phyloP scores from a whole-genome alignment of 805 yeast species.

The Kazachstania psychrophila region DNA sequence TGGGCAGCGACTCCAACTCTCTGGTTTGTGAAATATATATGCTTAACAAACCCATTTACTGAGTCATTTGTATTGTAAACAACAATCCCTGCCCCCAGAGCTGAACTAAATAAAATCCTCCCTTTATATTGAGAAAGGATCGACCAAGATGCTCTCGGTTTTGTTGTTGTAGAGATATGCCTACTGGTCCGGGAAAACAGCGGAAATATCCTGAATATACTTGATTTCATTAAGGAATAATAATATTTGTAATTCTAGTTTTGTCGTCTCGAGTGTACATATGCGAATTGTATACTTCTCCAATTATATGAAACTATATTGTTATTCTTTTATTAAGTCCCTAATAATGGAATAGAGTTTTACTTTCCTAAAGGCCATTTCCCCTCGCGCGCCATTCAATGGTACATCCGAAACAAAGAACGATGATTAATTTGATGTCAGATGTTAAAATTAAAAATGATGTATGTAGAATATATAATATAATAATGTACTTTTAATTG shows the following conservation, averaged over 20 bases:
- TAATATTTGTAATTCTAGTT: no score
- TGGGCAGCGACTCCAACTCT: constrained; percentile 54
- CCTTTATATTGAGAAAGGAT: background rate
- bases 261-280: no score
- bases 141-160: background rate
- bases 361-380: background rate
- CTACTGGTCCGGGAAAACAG: background rate
- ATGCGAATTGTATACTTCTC: no score
- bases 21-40: constrained; percentile 30
- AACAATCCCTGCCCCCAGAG: constrained; percentile 10
- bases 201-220: no score
- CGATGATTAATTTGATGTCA: no score
- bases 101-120: constrained; percentile 1
- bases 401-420: no score
- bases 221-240: no score
- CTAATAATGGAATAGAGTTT: background rate
- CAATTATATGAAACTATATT: no score
- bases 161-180: background rate
- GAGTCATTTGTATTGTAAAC: constrained; percentile 23
- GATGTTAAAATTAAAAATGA: no score
- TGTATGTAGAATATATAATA: background rate
- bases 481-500: background rate
- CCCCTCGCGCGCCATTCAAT: background rate
- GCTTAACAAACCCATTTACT: constrained; percentile 17
- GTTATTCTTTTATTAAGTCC: background rate